Evolutionary conservation across 2,329 filamentous ascomycete genomes (phyloP).

Genomic region (Colletotrichum sp.): DNA sequence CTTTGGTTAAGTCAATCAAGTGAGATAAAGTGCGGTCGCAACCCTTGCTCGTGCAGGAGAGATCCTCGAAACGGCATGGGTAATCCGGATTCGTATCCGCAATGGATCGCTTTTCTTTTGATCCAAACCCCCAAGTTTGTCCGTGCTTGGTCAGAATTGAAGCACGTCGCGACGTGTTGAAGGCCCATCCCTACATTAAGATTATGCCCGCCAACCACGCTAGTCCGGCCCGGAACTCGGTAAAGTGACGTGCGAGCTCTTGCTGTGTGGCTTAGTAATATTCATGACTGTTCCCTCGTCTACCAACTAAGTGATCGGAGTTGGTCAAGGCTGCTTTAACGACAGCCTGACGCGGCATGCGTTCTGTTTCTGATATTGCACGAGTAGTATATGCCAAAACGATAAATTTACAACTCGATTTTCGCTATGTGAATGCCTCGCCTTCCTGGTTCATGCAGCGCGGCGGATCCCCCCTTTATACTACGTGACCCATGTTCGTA

Average conservation of each 20-base stretch:
- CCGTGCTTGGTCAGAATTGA: background rate
- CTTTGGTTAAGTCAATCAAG: background rate
- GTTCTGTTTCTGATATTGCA: background rate
- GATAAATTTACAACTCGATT: background rate
- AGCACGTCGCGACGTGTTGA: background rate
- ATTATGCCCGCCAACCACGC: background rate
- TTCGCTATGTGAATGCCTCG: background rate
- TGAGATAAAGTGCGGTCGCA: background rate
- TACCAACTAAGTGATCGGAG: background rate
- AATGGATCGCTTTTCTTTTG: background rate
- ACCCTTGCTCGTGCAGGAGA: background rate
- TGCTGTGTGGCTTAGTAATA: background rate
- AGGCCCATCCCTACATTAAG: background rate
- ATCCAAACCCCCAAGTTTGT: background rate
- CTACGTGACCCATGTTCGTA: background rate
- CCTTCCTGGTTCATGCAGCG: background rate
- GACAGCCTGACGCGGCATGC: background rate
- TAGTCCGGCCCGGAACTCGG: background rate
- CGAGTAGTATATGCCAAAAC: background rate
- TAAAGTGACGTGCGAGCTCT: background rate
- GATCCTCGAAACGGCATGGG: background rate
- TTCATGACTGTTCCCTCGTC: background rate
- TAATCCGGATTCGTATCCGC: background rate
- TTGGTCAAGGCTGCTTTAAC: background rate
- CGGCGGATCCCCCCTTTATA: background rate